phyloP scores from a whole-genome alignment of 2,329 filamentous ascomycete genomes.

The Zasmidium cellare region DNA sequence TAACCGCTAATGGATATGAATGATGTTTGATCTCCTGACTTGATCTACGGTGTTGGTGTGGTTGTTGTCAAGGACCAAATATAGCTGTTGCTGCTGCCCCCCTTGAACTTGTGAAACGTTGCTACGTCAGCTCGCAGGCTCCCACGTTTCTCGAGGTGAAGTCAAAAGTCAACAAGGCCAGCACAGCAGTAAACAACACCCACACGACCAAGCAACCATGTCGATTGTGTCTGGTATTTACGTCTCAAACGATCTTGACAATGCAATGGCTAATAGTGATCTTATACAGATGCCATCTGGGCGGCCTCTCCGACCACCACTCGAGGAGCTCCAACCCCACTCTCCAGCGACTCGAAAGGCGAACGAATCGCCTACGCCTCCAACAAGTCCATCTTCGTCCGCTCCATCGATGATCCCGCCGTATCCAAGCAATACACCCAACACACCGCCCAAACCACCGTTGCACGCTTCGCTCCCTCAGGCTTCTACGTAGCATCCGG shows the following conservation, averaged over 20 bases:
- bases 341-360: slow-evolving; percentile 85
- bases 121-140: too few relatives aligned
- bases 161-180: neutral
- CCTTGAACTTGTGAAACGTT: too few relatives aligned
- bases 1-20: neutral
- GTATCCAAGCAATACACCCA: slow-evolving; percentile 86
- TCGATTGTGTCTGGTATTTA: slow-evolving; percentile 26
- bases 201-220: slow-evolving; percentile 13
- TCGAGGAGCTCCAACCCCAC: slow-evolving; percentile 82
- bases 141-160: neutral
- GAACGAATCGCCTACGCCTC: slow-evolving; percentile 92
- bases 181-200: neutral
- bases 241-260: neutral
- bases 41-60: neutral
- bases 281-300: slow-evolving; percentile 65
- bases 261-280: neutral
- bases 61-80: too few relatives aligned
- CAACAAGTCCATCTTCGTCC: slow-evolving; percentile 94
- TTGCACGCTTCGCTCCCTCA: slow-evolving; percentile 90
- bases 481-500: slow-evolving; percentile 95
- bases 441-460: slow-evolving; percentile 84
- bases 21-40: neutral
- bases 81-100: too few relatives aligned
- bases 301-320: slow-evolving; percentile 81
- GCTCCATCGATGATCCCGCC: slow-evolving; percentile 87